Conservation (phyloP, 306 rosid genomes). For the Castanea sativa region DNA sequence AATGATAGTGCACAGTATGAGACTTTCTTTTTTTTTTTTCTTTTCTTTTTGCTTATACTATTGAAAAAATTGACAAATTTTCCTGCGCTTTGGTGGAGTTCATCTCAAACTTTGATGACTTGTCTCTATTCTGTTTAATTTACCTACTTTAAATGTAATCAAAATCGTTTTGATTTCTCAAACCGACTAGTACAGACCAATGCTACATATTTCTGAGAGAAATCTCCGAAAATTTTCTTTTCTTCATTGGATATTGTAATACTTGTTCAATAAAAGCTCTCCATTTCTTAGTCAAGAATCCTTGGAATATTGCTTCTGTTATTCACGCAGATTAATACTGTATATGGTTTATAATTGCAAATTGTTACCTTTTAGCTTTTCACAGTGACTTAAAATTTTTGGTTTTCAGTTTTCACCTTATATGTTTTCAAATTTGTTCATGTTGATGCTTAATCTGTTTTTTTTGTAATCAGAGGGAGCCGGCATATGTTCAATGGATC, state of each 20-base stretch:
- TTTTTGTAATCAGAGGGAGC: conserved; percentile 26
- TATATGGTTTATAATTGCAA: neutral
- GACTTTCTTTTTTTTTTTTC: neutral
- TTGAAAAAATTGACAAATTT: neutral
- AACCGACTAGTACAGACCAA: neutral
- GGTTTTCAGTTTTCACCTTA: conserved; percentile 19
- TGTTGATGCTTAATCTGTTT: conserved; percentile 13
- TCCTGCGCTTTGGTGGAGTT: neutral
- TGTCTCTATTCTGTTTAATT: neutral
- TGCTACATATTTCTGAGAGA: neutral
- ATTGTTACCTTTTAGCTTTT: neutral
- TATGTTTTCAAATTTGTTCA: conserved; percentile 17
- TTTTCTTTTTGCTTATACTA: neutral
- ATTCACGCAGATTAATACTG: neutral
- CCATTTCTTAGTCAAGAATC: neutral
- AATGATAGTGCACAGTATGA: neutral
- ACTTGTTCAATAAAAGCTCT: neutral
- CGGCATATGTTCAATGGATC: conserved; percentile 49
- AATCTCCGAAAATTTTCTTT: neutral
- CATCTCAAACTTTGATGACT: neutral
- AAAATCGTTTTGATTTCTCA: neutral
- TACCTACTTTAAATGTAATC: neutral
- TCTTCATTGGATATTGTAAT: neutral
- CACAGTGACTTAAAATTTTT: neutral
- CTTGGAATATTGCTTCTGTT: neutral